Conservation (phyloP, 257 asterid species). For the Jasminum sambac region DNA sequence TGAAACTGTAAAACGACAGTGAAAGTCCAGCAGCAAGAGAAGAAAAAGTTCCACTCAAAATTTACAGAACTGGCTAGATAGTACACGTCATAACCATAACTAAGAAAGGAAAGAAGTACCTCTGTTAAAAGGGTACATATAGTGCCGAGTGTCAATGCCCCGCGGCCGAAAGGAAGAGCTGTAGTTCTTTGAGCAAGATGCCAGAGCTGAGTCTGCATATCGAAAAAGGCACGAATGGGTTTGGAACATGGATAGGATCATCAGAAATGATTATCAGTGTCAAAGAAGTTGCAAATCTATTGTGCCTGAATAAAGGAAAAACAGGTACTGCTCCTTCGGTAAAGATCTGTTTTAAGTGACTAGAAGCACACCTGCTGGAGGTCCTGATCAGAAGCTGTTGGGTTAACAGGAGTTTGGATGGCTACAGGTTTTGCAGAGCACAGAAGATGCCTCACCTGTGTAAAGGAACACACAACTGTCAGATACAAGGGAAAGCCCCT, state of each 20-base stretch:
- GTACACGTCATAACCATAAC: constrained; percentile 7
- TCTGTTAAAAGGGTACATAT: constrained; percentile 89
- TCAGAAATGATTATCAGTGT: constrained; percentile 7
- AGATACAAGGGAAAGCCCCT: not conserved
- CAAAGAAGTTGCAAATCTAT: not conserved
- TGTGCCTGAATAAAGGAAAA: not conserved
- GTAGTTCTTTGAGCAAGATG: constrained; percentile 99
- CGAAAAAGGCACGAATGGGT: constrained; percentile 5
- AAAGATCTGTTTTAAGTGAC: constrained; percentile 21
- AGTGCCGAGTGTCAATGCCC: constrained; percentile 96
- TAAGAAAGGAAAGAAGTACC: constrained; percentile 43
- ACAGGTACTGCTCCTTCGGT: constrained; percentile 8
- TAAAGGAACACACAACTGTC: constrained; percentile 21
- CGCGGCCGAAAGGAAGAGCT: constrained; percentile 97
- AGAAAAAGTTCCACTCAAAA: constrained; percentile 11
- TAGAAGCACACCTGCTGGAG: constrained; percentile 79
- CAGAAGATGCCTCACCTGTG: constrained; percentile 81
- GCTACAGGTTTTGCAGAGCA: constrained; percentile 91
- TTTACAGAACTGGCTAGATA: constrained; percentile 3
- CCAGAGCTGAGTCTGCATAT: constrained; percentile 85
- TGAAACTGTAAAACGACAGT: constrained; percentile 3
- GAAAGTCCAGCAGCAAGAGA: constrained; percentile 18
- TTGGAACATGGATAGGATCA: constrained; percentile 2
- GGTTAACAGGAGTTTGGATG: constrained; percentile 87
- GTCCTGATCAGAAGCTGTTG: constrained; percentile 95